These are phyloP conservation scores for Ustanciosporium gigantosporum DNA, from an alignment of 1,284 basidiomycete species.

Conservation along the genomic window DNA sequence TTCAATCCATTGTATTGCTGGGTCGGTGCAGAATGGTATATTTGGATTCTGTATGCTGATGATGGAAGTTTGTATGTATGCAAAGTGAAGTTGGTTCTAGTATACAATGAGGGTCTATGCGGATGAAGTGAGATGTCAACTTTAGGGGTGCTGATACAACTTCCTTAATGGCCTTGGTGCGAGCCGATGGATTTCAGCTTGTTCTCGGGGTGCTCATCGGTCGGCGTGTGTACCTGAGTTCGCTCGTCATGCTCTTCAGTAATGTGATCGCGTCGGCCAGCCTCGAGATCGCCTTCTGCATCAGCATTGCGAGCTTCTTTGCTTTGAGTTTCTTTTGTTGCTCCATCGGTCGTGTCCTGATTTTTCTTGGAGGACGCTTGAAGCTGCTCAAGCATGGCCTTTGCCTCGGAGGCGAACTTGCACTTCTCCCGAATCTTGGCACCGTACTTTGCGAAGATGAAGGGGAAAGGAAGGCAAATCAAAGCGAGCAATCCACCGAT, in stretches of 20 bases:
- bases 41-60: too few species aligned
- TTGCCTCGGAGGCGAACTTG: conserved; percentile 57
- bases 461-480: conserved; percentile 73
- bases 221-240: background rate
- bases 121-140: too few species aligned
- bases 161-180: too few species aligned
- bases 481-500: conserved; percentile 73
- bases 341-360: background rate
- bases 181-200: too few species aligned
- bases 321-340: background rate
- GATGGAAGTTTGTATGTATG: too few species aligned
- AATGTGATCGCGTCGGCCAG: too few species aligned
- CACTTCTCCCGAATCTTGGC: conserved; percentile 62
- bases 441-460: conserved; percentile 63
- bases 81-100: too few species aligned
- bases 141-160: too few species aligned
- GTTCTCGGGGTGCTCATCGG: background rate
- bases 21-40: too few species aligned
- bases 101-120: too few species aligned
- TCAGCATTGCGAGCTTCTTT: background rate
- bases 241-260: background rate
- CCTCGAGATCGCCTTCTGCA: background rate
- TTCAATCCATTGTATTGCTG: too few species aligned
- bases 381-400: conserved; percentile 23
- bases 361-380: conserved; percentile 6